Percentiles rank a stretch among this genome's conserved stretches.
These are phyloP conservation scores for Phytophthora constricta DNA, from an alignment of 352 stramenopile genomes.

Conservation along the genomic window DNA sequence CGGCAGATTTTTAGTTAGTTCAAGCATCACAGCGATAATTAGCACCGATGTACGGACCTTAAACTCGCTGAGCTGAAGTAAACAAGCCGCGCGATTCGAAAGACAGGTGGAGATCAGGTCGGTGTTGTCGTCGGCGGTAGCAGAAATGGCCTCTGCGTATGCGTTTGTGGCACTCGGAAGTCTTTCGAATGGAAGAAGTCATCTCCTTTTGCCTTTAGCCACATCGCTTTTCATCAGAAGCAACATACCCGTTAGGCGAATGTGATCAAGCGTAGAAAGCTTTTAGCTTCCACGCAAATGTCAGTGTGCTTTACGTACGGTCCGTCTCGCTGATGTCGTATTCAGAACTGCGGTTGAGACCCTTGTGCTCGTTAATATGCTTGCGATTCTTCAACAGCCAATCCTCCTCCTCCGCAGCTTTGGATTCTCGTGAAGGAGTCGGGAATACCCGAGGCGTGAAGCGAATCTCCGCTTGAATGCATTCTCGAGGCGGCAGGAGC, in stretches of 20 bases:
- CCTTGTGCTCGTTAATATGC: slow-evolving; percentile 77
- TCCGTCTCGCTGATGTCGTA: slow-evolving; percentile 90
- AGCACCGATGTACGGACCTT: slow-evolving; percentile 36
- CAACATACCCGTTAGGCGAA: not conserved
- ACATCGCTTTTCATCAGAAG: slow-evolving; percentile 54
- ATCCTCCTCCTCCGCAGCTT: slow-evolving; percentile 80
- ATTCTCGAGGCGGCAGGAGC: slow-evolving; percentile 54
- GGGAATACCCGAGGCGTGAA: slow-evolving; percentile 85
- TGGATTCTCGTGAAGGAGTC: slow-evolving; percentile 81
- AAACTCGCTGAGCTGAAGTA: slow-evolving; percentile 65
- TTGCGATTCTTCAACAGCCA: slow-evolving; percentile 88
- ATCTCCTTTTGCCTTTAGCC: slow-evolving; percentile 88
- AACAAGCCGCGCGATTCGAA: slow-evolving; percentile 74
- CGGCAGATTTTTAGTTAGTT: not conserved
- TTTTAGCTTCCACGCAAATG: not conserved
- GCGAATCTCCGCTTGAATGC: slow-evolving; percentile 56
- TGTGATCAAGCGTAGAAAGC: too few relatives aligned
- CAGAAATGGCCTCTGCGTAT: slow-evolving; percentile 66
- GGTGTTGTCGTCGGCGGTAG: slow-evolving; percentile 38
- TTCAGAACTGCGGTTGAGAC: slow-evolving; percentile 45
- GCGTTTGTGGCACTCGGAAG: slow-evolving; percentile 75
- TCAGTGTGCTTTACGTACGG: slow-evolving; percentile 47
- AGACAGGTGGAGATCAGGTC: slow-evolving; percentile 62
- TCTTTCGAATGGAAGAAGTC: slow-evolving; percentile 81
- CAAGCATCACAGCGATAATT: not conserved